Evolutionary conservation across 2,329 filamentous ascomycete genomes (phyloP).

Genomic region (Talaromyces sp.): DNA sequence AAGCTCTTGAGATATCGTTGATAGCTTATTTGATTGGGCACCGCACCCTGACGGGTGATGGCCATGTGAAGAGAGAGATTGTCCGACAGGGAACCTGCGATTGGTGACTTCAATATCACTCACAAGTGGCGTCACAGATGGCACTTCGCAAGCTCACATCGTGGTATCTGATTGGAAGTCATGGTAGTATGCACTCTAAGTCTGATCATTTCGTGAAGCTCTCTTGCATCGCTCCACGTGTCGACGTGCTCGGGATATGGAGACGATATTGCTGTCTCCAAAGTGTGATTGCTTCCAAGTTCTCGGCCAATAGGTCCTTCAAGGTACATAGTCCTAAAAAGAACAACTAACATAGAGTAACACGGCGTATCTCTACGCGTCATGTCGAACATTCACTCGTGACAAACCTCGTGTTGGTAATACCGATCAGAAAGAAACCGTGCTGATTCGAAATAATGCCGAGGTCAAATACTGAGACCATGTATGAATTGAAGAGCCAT

Average conservation of each 20-base stretch:
- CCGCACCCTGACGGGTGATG: neutral
- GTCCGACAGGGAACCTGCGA: neutral
- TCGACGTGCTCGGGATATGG: neutral
- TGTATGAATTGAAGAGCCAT: neutral
- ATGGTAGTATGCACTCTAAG: neutral
- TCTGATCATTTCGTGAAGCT: too few species aligned
- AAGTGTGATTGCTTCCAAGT: neutral
- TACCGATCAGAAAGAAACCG: neutral
- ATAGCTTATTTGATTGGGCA: neutral
- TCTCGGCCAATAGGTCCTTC: neutral
- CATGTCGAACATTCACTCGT: neutral
- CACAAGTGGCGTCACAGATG: neutral
- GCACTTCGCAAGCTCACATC: neutral
- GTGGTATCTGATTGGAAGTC: neutral
- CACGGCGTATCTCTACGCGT: neutral
- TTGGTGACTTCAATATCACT: neutral
- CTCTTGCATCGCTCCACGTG: neutral
- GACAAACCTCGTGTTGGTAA: neutral
- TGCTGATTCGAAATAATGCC: neutral
- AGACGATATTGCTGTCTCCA: neutral
- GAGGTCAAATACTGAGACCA: neutral
- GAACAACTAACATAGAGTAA: neutral
- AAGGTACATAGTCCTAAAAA: neutral
- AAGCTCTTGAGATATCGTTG: neutral
- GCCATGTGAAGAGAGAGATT: neutral